These are phyloP conservation scores for Fraxinus dipetala DNA, from an alignment of 305 asterid species.

Conservation along the genomic window DNA sequence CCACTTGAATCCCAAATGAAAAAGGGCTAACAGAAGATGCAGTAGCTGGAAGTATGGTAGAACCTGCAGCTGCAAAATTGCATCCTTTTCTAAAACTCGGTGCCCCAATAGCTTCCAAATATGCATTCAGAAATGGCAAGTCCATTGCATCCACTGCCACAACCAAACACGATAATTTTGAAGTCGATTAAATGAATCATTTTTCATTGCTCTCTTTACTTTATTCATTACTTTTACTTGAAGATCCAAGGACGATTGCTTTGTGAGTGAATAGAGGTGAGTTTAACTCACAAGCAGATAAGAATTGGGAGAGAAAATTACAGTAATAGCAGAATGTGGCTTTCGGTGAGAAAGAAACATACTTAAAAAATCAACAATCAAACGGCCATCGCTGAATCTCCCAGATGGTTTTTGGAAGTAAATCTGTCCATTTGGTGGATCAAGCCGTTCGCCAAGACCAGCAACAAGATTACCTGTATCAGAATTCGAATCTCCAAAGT, in stretches of 20 bases:
- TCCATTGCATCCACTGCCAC: slow-evolving; percentile 89
- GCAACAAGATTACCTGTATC: slow-evolving; percentile 85
- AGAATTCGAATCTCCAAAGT: slow-evolving; percentile 96
- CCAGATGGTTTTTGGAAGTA: slow-evolving; percentile 83
- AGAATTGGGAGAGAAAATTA: no score
- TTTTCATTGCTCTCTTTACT: not conserved
- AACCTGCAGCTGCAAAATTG: slow-evolving; percentile 89
- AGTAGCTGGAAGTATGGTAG: slow-evolving; percentile 71
- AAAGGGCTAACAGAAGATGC: slow-evolving; percentile 76
- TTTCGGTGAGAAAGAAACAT: slow-evolving; percentile 5
- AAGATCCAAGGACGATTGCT: not conserved
- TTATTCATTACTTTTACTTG: not conserved
- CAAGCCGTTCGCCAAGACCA: slow-evolving; percentile 52
- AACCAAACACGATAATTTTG: not conserved
- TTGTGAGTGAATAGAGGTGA: not conserved
- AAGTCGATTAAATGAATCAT: not conserved
- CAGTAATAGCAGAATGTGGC: not conserved
- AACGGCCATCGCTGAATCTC: slow-evolving; percentile 81
- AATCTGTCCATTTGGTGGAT: slow-evolving; percentile 76
- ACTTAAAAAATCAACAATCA: slow-evolving; percentile 74
- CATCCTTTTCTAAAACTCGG: slow-evolving; percentile 77
- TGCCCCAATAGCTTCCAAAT: slow-evolving; percentile 66
- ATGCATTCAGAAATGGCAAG: slow-evolving; percentile 70
- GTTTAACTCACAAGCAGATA: not conserved
- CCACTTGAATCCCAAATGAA: slow-evolving; percentile 77